Percentiles rank a stretch among this genome's conserved stretches.
phyloP scores from a whole-genome alignment of 139 green algal genomes.

The Eudorina sp. region DNA sequence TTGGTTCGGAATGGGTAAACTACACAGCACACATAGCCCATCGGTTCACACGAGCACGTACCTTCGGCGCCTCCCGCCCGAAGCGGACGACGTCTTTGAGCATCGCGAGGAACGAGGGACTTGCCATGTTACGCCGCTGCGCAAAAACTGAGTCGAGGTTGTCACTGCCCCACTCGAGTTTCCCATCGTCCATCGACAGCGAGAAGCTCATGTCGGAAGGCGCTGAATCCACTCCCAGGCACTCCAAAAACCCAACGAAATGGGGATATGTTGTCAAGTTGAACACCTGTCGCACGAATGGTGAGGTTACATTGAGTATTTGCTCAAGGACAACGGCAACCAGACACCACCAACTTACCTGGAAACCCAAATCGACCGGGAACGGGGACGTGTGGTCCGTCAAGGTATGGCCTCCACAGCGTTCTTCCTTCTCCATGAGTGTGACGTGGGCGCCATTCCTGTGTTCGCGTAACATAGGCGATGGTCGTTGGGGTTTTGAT shows the following conservation, averaged over 20 bases:
- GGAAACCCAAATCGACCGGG: constrained; percentile 95
- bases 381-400: constrained; percentile 78
- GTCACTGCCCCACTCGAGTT: constrained; percentile 92
- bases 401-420: constrained; percentile 91
- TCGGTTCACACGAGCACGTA: constrained; percentile 43
- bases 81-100: constrained; percentile 94
- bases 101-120: constrained; percentile 87
- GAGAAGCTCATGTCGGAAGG: constrained; percentile 96
- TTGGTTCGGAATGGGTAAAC: neutral
- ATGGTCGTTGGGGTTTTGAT: neutral
- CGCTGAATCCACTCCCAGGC: constrained; percentile 90
- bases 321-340: neutral
- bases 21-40: too few relatives aligned
- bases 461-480: neutral
- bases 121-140: constrained; percentile 81
- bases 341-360: constrained; percentile 67
- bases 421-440: constrained; percentile 87
- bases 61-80: constrained; percentile 82
- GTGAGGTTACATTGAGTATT: neutral
- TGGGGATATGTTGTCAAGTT: constrained; percentile 97
- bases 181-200: constrained; percentile 83
- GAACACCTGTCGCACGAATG: constrained; percentile 78
- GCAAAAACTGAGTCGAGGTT: constrained; percentile 89
- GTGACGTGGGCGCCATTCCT: constrained; percentile 85
- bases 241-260: constrained; percentile 92